A percentile compares a stretch with the other conserved stretches of the same genome.
Conservation (phyloP, 2,329 filamentous ascomycete species). For the Teratosphaeria destructans region DNA sequence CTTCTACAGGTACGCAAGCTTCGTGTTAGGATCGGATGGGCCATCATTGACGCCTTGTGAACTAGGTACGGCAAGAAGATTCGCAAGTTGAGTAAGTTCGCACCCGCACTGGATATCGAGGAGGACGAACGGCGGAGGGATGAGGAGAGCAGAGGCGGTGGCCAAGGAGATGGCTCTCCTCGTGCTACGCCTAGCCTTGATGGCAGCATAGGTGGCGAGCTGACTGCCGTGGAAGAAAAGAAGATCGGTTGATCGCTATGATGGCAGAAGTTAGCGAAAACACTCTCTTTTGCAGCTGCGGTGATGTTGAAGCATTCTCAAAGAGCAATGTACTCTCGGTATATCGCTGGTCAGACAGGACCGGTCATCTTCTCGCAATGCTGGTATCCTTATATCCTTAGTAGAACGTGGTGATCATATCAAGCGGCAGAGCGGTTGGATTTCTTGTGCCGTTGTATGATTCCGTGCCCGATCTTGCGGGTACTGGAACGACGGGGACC, state of each 20-base stretch:
- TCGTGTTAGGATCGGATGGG: not conserved
- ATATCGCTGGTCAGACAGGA: too few relatives aligned
- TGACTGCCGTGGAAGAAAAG: not conserved
- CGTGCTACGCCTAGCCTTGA: not conserved
- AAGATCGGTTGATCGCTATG: not conserved
- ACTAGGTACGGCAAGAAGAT: conserved; percentile 31
- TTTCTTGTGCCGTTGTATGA: too few relatives aligned
- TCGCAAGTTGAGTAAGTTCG: conserved; percentile 31
- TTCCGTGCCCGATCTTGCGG: too few relatives aligned
- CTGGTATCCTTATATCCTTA: too few relatives aligned
- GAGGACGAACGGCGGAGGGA: conserved; percentile 10
- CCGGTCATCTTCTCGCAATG: too few relatives aligned
- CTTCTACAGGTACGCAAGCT: conserved; percentile 23
- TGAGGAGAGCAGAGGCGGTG: conserved; percentile 8
- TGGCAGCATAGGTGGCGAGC: not conserved
- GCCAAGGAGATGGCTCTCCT: not conserved
- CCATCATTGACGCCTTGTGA: not conserved
- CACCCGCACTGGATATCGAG: conserved; percentile 17
- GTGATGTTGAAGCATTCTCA: too few relatives aligned
- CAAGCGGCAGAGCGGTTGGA: too few relatives aligned
- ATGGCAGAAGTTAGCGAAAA: not conserved
- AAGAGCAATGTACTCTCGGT: too few relatives aligned
- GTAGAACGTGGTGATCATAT: too few relatives aligned
- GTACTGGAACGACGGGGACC: too few relatives aligned
- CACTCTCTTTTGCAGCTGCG: too few relatives aligned